Base-by-base conservation (phyloP, 169 alveolate species). In the Haemoproteus tartakovskyi region DNA sequence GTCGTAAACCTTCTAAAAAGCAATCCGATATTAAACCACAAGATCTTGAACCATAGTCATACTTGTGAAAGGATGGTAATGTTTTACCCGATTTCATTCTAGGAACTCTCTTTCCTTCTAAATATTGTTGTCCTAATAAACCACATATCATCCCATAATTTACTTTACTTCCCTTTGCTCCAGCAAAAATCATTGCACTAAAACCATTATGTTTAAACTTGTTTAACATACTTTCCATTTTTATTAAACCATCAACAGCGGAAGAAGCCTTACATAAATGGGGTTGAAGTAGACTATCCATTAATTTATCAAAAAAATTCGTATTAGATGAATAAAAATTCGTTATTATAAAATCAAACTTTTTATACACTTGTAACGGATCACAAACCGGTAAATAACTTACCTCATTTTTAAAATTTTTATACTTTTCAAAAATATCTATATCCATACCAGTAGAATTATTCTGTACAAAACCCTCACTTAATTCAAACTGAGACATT, bases 71-170 rank as follows among this genome's bases (percentile, higher is more conserved):
- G 87, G 98, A 99, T 4, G 99, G 99, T 51, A 98, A 90, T 5
- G 99, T 93, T 43, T 99, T 95, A 63, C 96, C 97, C 19, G 95
- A 88, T 90, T 98, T 98, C 19, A 99, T 99, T 63, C 95, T 95
- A 29, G 99, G 98, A 62, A 98, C 96, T 54, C 99, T 95, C 63
- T 97, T 97, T n/a, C 99, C 99, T 87, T 98, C 99, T 3, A 98
- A 99, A 87, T 98, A 98, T 92, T 98, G 98, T 87, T 98, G 99
- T 0, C 99, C 99, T 14, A 98, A 99, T 80, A 99, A 97, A 21
- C 99, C 99, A 87, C 97, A 97, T 80, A 98, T 98, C 92, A 95
- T 93, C 87, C 99, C 90, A 83, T 96, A 96, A 92, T 98, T 98
- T 29, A 97, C 94, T 6, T 96, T 92, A 62, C 97, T 89, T 16